Conservation (phyloP, 2,329 filamentous ascomycete genomes). For the Podosphaera xanthii region DNA sequence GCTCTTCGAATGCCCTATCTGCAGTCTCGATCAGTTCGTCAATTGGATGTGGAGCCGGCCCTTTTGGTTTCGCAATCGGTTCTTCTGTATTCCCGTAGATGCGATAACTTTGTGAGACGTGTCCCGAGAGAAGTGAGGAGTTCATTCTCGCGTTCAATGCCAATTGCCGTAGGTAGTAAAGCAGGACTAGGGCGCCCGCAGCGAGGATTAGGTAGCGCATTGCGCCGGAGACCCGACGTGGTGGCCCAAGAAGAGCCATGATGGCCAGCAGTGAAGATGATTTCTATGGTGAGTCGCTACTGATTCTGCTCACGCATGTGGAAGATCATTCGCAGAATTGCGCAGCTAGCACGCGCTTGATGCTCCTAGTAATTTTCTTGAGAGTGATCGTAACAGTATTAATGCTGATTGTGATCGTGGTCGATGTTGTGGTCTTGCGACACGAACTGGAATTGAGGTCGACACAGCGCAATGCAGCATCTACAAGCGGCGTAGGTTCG, state of each 20-base stretch:
- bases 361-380: no score
- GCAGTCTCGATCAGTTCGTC: constrained; percentile 22
- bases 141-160: constrained; percentile 1
- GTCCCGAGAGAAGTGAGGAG: constrained; percentile 2
- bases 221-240: constrained; percentile 11
- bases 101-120: constrained; percentile 2
- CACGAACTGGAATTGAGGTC: no score
- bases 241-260: constrained; percentile 13
- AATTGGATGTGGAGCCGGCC: constrained; percentile 19
- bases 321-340: no score
- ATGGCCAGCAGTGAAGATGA: neutral
- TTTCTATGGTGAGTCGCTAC: no score
- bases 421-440: no score
- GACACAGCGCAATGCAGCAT: no score
- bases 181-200: constrained; percentile 2
- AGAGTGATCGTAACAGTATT: no score
- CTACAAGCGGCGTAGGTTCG: no score
- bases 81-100: neutral
- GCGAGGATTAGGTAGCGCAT: constrained; percentile 7
- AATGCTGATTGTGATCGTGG: no score
- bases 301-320: no score
- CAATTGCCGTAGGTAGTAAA: constrained; percentile 5
- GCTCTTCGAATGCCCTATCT: constrained; percentile 18
- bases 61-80: constrained; percentile 2
- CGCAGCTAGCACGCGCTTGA: no score